These are phyloP conservation scores for Hortaea werneckii DNA, from an alignment of 2,329 filamentous ascomycete species.

Conservation along the genomic window DNA sequence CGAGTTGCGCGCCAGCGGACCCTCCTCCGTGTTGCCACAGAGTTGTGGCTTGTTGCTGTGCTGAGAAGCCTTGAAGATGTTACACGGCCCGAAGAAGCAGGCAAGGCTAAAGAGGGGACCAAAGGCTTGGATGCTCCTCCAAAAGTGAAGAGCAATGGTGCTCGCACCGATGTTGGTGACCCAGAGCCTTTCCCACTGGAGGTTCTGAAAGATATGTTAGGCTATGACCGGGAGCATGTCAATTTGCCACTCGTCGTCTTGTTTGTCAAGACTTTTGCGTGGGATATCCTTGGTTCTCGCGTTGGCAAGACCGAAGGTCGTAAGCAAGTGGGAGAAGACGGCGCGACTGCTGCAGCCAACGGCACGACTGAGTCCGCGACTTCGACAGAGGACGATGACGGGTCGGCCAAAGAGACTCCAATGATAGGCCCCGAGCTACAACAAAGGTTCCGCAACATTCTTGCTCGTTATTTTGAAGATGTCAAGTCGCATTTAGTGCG, in stretches of 20 bases:
- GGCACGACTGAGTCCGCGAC: slow-evolving; percentile 43
- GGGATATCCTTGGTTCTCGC: slow-evolving; percentile 84
- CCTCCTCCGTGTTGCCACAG: slow-evolving; percentile 80
- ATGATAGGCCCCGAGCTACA: slow-evolving; percentile 68
- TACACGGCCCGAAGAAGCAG: slow-evolving; percentile 53
- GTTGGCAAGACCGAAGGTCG: slow-evolving; percentile 63
- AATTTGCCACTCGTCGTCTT: slow-evolving; percentile 87
- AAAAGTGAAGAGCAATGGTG: slow-evolving; percentile 52
- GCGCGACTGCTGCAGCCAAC: slow-evolving; percentile 46
- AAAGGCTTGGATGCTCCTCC: slow-evolving; percentile 46
- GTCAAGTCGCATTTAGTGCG: slow-evolving; percentile 78
- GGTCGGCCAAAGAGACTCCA: slow-evolving; percentile 53
- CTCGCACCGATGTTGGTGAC: slow-evolving; percentile 50
- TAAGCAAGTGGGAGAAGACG: slow-evolving; percentile 75
- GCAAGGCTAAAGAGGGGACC: slow-evolving; percentile 47
- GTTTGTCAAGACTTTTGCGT: slow-evolving; percentile 92
- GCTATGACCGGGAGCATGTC: slow-evolving; percentile 82
- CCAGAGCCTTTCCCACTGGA: slow-evolving; percentile 92
- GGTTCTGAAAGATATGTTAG: slow-evolving; percentile 92
- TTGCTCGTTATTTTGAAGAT: slow-evolving; percentile 84
- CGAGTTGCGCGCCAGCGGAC: slow-evolving; percentile 76
- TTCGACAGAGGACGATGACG: slow-evolving; percentile 42
- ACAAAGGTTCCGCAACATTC: slow-evolving; percentile 73
- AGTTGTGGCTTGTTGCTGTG: slow-evolving; percentile 88
- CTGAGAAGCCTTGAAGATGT: slow-evolving; percentile 69